Conservation (phyloP, 2,329 filamentous ascomycete genomes). For the Trichoderma asperellum region DNA sequence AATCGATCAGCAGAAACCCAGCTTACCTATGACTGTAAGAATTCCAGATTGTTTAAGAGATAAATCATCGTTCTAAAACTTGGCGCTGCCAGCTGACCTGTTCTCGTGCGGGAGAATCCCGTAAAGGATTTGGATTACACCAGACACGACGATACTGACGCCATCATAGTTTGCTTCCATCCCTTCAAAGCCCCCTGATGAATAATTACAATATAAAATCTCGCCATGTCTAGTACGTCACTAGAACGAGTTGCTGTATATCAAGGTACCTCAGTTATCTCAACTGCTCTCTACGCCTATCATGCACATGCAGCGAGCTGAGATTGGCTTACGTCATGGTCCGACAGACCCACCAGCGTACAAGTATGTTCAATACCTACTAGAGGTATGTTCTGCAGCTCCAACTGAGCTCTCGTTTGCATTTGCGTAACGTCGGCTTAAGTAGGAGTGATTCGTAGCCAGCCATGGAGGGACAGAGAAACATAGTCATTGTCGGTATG, state of each 20-base stretch:
- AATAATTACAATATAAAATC: neutral
- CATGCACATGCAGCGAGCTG: too few species aligned
- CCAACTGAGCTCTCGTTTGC: neutral
- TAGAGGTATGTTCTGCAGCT: neutral
- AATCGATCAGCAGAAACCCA: neutral
- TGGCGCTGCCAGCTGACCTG: neutral
- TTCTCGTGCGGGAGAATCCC: neutral
- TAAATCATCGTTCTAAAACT: neutral
- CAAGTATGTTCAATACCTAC: neutral
- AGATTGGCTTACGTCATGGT: neutral
- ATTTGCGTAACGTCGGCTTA: neutral
- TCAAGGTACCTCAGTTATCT: neutral
- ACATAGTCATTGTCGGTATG: slow-evolving; percentile 57
- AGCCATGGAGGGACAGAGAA: slow-evolving; percentile 45
- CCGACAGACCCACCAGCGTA: neutral
- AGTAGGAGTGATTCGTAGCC: neutral
- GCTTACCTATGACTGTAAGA: neutral
- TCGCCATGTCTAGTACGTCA: neutral
- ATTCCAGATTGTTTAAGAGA: neutral
- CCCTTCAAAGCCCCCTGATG: neutral
- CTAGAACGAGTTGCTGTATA: neutral
- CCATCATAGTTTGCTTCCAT: too few species aligned
- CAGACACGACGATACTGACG: neutral
- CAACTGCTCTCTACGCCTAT: neutral
- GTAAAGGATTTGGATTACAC: neutral